Conservation (phyloP, 805 yeast species). For the Yamadazyma laniorum region DNA sequence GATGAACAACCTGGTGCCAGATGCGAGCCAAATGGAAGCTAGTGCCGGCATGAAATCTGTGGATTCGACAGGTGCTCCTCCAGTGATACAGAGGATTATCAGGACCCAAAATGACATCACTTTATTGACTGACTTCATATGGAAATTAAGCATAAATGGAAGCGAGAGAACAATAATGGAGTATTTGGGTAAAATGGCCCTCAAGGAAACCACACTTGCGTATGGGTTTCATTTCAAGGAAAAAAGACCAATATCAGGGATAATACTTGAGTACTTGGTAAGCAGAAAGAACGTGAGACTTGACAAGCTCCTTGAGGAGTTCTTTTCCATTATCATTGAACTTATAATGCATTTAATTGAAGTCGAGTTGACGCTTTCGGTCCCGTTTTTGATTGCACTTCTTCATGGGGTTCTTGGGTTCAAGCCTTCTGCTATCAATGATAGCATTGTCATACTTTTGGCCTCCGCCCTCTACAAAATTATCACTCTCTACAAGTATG, state of each 20-base stretch:
- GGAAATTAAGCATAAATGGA: conserved; percentile 38
- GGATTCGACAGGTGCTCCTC: neutral
- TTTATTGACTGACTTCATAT: conserved; percentile 32
- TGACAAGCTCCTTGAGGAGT: conserved; percentile 47
- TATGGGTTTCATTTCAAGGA: conserved; percentile 21
- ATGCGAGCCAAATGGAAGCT: neutral
- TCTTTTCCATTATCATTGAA: conserved; percentile 24
- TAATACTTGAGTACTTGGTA: conserved; percentile 44
- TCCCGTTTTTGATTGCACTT: conserved; percentile 62
- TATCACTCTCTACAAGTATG: conserved; percentile 15
- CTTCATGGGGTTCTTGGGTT: conserved; percentile 55
- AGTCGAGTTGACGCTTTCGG: conserved; percentile 15
- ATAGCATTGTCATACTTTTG: conserved; percentile 24
- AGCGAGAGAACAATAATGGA: conserved; percentile 29
- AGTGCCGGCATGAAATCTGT: neutral
- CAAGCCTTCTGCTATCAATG: conserved; percentile 59
- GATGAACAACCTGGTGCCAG: neutral
- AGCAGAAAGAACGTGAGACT: conserved; percentile 45
- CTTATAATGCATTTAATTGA: conserved; percentile 29
- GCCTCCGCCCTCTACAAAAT: conserved; percentile 17
- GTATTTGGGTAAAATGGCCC: conserved; percentile 31
- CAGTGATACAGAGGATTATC: conserved; percentile 22
- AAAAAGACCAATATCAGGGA: conserved; percentile 31
- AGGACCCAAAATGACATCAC: conserved; percentile 33
- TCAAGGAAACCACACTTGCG: conserved; percentile 20